phyloP scores from a whole-genome alignment of 2,329 filamentous ascomycete species.

The Pseudogymnoascus verrucosus region DNA sequence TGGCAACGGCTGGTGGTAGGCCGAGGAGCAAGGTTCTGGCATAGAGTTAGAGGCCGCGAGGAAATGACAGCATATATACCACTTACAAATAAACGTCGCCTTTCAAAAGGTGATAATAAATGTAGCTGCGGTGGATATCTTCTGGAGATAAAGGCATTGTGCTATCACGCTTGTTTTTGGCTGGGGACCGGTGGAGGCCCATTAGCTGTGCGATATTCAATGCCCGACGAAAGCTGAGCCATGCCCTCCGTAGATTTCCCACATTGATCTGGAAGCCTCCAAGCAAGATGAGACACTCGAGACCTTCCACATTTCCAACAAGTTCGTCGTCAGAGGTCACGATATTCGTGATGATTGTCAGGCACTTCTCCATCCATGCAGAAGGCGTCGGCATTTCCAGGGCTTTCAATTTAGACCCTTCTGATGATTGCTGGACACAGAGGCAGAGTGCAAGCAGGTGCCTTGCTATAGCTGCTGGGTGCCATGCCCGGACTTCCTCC shows the following conservation, averaged over 20 bases:
- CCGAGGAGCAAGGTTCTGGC: background rate
- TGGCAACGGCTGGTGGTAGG: background rate
- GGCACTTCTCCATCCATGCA: slow-evolving; percentile 22
- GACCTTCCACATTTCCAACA: slow-evolving; percentile 39
- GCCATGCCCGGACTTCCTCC: slow-evolving; percentile 17
- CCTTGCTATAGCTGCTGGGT: slow-evolving; percentile 22
- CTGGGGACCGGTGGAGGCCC: slow-evolving; percentile 40
- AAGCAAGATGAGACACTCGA: slow-evolving; percentile 44
- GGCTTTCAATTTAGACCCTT: slow-evolving; percentile 18
- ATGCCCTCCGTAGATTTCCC: slow-evolving; percentile 42
- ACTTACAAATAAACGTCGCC: slow-evolving; percentile 2
- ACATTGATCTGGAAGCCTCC: slow-evolving; percentile 38
- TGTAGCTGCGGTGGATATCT: background rate
- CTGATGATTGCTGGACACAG: slow-evolving; percentile 24
- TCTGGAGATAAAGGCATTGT: background rate
- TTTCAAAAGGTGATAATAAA: slow-evolving; percentile 6
- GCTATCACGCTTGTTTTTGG: background rate
- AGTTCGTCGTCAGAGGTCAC: slow-evolving; percentile 42
- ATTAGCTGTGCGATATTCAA: slow-evolving; percentile 42
- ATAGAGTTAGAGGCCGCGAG: background rate
- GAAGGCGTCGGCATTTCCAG: slow-evolving; percentile 18
- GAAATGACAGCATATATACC: background rate
- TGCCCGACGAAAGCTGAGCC: slow-evolving; percentile 39
- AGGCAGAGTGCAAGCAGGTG: slow-evolving; percentile 23
- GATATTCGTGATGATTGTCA: slow-evolving; percentile 14